Conservation (phyloP, 345 rosid species). For the Camelina neglecta region DNA sequence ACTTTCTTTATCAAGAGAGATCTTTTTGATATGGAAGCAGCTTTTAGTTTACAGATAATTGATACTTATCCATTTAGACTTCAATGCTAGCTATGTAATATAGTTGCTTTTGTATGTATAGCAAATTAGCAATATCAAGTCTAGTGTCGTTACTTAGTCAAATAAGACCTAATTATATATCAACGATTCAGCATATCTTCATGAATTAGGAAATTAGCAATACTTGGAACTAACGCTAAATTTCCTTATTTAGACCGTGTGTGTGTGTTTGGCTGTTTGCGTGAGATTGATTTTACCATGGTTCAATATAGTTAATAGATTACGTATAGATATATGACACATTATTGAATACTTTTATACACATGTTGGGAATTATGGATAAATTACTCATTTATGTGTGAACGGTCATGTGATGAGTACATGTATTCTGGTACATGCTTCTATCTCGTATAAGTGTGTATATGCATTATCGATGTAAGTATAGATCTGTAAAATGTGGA, state of each 20-base stretch:
- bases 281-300: not conserved
- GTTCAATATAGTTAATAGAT: not conserved
- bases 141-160: slow-evolving; percentile 13
- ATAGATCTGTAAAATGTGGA: slow-evolving; percentile 18
- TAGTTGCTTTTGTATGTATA: not conserved
- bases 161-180: not conserved
- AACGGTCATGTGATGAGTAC: slow-evolving; percentile 8
- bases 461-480: not conserved
- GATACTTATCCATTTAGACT: slow-evolving; percentile 19
- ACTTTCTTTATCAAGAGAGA: slow-evolving; percentile 27
- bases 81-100: slow-evolving; percentile 6
- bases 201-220: slow-evolving; percentile 10
- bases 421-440: not conserved
- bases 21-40: slow-evolving; percentile 31
- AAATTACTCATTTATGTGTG: slow-evolving; percentile 5
- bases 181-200: not conserved
- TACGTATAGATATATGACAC: not conserved
- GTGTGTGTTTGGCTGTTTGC: too few relatives aligned
- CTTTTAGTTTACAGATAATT: slow-evolving; percentile 19
- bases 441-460: not conserved
- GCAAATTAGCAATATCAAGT: not conserved
- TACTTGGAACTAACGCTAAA: not conserved
- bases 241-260: slow-evolving; percentile 41
- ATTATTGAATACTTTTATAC: not conserved
- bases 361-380: not conserved